phyloP scores from a whole-genome alignment of 108 stramenopile species.

The Cylindrotheca fusiformis region DNA sequence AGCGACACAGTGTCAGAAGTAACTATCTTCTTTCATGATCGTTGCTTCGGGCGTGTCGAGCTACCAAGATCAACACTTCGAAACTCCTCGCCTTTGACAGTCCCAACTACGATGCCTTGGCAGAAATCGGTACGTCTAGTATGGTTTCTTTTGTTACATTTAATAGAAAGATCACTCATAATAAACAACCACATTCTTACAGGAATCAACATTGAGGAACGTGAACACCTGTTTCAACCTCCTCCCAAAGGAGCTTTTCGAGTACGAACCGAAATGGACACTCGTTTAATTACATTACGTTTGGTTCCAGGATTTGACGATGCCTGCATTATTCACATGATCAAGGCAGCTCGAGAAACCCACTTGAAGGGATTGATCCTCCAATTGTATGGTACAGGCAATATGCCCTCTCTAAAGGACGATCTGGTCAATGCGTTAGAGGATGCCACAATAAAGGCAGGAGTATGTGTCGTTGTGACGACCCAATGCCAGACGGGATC shows the following conservation, averaged over 20 bases:
- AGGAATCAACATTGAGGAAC: constrained; percentile 73
- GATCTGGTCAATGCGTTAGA: constrained; percentile 63
- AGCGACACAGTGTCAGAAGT: constrained; percentile 86
- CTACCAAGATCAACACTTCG: constrained; percentile 86
- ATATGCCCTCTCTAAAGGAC: constrained; percentile 80
- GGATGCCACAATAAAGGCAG: constrained; percentile 66
- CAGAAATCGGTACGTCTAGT: constrained; percentile 85
- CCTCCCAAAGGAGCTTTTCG: constrained; percentile 77
- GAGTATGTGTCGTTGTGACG: constrained; percentile 86
- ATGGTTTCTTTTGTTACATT: too few relatives aligned
- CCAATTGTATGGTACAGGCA: constrained; percentile 96
- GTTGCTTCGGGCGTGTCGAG: constrained; percentile 87
- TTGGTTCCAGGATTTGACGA: constrained; percentile 96
- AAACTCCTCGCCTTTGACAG: constrained; percentile 90
- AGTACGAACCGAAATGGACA: constrained; percentile 87
- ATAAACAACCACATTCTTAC: too few relatives aligned
- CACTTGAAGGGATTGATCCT: constrained; percentile 77
- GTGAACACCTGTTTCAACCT: constrained; percentile 67
- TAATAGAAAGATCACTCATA: too few relatives aligned
- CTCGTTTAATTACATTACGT: constrained; percentile 79
- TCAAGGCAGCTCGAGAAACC: constrained; percentile 41
- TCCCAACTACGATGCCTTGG: constrained; percentile 93
- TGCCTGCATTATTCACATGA: constrained; percentile 54
- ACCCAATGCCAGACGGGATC: constrained; percentile 92
- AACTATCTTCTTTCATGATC: constrained; percentile 90